Conservation (phyloP, 2,329 filamentous ascomycete species). For the Hypocreales sp. region DNA sequence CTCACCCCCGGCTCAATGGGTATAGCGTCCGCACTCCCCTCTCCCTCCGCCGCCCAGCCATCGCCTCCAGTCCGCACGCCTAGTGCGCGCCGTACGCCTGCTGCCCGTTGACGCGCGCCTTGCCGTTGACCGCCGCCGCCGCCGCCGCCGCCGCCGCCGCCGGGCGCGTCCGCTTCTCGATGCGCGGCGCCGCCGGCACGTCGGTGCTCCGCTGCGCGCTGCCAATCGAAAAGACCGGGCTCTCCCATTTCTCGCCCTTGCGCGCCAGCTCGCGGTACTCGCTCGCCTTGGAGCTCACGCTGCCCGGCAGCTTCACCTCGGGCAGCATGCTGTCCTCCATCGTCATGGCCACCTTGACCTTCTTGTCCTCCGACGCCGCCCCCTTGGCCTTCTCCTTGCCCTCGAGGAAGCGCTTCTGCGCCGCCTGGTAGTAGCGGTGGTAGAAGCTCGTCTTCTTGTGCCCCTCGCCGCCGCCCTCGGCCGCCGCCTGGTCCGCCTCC, state of each 20-base stretch:
- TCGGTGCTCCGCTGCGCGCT: constrained; percentile 55
- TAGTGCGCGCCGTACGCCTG: constrained; percentile 8
- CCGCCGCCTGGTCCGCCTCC: constrained; percentile 60
- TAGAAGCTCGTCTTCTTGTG: constrained; percentile 71
- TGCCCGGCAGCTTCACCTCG: constrained; percentile 62
- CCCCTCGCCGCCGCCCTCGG: constrained; percentile 42
- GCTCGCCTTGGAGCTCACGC: constrained; percentile 84
- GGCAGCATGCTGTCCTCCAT: constrained; percentile 84
- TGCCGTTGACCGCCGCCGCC: constrained; percentile 2
- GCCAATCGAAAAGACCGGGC: constrained; percentile 82
- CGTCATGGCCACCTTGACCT: constrained; percentile 40
- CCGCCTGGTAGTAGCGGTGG: constrained; percentile 63
- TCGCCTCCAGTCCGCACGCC: too few relatives aligned
- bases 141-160: constrained; percentile 1
- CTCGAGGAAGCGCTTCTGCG: constrained; percentile 57
- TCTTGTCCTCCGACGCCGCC: constrained; percentile 41
- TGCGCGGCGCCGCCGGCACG: constrained; percentile 45
- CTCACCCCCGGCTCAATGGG: constrained; percentile 3
- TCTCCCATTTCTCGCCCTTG: constrained; percentile 90
- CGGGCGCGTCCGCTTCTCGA: constrained; percentile 27
- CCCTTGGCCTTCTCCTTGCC: constrained; percentile 64
- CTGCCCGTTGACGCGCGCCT: constrained; percentile 6
- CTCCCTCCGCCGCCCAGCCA: neutral
- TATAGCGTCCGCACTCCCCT: constrained; percentile 5
- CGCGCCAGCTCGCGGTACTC: constrained; percentile 79